Percentiles rank a stretch among this genome's conserved stretches.
phyloP scores from a whole-genome alignment of 1,139 yeast genomes.

The Saccharomyces pastorianus region DNA sequence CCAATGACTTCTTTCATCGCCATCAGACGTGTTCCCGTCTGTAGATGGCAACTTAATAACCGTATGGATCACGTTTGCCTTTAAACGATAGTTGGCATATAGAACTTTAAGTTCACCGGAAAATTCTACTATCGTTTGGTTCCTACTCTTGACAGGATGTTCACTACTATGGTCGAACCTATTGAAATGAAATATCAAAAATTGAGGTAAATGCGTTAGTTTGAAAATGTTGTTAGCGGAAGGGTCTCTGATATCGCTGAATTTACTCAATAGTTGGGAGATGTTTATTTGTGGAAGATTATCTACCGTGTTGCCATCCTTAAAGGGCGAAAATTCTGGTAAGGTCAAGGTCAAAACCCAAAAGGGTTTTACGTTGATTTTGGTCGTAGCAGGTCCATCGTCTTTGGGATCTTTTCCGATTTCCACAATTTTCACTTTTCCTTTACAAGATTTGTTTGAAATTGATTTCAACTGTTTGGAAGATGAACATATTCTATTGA shows the following conservation, averaged over 20 bases:
- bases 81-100: conserved; percentile 37
- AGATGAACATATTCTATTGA: conserved; percentile 41
- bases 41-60: conserved; percentile 7
- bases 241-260: conserved; percentile 31
- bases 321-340: conserved; percentile 52
- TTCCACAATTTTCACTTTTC: conserved; percentile 36
- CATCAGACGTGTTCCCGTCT: conserved; percentile 14
- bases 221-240: conserved; percentile 14
- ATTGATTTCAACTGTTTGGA: conserved; percentile 28
- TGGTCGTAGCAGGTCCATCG: not conserved
- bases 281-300: conserved; percentile 49
- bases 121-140: conserved; percentile 59
- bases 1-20: conserved; percentile 39
- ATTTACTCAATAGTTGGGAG: conserved; percentile 41
- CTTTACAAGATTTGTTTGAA: conserved; percentile 41
- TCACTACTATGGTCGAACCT: conserved; percentile 40
- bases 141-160: conserved; percentile 37
- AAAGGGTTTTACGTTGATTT: conserved; percentile 36
- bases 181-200: conserved; percentile 48
- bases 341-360: conserved; percentile 52
- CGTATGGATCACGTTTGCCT: conserved; percentile 48
- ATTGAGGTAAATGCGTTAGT: conserved; percentile 44
- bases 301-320: conserved; percentile 35
- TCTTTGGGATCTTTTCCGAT: not conserved
- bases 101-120: conserved; percentile 33